Conservation (phyloP, 2,329 filamentous ascomycete genomes). For the Cryphonectria nitschkei region DNA sequence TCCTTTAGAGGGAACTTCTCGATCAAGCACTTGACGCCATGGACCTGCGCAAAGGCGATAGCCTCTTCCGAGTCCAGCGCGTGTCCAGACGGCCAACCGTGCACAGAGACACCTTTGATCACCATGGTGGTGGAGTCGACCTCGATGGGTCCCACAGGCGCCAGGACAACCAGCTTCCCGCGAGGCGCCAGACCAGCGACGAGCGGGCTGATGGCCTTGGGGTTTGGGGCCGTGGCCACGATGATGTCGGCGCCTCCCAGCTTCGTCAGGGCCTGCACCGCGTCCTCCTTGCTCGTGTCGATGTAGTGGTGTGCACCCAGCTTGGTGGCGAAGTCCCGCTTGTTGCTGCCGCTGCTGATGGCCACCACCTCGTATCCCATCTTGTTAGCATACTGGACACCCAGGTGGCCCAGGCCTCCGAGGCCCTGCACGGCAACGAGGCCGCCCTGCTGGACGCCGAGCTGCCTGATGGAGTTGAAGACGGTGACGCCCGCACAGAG, state of each 20-base stretch:
- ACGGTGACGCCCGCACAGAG: conserved; percentile 69
- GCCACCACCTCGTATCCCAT: conserved; percentile 78
- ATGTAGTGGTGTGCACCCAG: conserved; percentile 66
- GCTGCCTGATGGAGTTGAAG: conserved; percentile 62
- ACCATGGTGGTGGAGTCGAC: conserved; percentile 49
- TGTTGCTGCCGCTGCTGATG: conserved; percentile 64
- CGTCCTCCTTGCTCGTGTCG: conserved; percentile 57
- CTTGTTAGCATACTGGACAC: conserved; percentile 73
- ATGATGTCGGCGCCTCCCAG: conserved; percentile 65
- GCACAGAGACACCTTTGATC: conserved; percentile 58
- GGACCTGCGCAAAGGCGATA: conserved; percentile 63
- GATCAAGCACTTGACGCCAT: conserved; percentile 65
- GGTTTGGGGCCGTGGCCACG: conserved; percentile 65
- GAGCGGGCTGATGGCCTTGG: conserved; percentile 56
- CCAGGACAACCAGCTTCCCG: conserved; percentile 62
- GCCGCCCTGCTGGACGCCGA: conserved; percentile 55
- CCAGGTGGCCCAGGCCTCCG: conserved; percentile 76
- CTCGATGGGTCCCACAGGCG: conserved; percentile 50
- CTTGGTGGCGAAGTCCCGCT: conserved; percentile 67
- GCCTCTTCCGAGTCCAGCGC: conserved; percentile 66
- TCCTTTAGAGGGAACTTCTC: conserved; percentile 64
- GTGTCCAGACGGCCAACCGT: conserved; percentile 65
- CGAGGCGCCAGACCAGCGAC: conserved; percentile 53
- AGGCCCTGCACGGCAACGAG: conserved; percentile 68
- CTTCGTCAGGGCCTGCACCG: conserved; percentile 51